Evolutionary conservation across 768 basidiomycete species (phyloP).

Genomic region (Leucosporidium creatinivorum): DNA sequence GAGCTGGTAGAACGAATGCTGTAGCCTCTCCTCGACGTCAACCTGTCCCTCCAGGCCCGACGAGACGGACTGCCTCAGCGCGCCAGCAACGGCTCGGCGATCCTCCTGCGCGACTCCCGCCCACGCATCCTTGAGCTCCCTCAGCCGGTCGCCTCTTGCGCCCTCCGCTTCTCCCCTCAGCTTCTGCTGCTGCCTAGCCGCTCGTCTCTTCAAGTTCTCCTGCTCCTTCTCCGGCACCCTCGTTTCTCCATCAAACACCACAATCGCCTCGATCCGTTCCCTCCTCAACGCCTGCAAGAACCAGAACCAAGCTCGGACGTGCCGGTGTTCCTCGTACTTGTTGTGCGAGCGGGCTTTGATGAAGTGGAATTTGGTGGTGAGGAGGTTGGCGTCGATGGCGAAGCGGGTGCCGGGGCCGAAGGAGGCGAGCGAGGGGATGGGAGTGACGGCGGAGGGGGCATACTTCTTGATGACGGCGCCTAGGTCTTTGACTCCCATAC

Average conservation of each 20-base stretch:
- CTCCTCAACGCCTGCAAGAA: constrained; percentile 12
- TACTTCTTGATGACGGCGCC: neutral
- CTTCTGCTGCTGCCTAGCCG: constrained; percentile 7
- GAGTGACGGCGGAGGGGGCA: constrained; percentile 2
- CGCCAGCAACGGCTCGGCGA: neutral
- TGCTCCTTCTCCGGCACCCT: constrained; percentile 14
- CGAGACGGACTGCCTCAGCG: neutral
- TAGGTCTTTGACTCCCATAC: constrained; percentile 28
- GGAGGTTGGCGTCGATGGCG: constrained; percentile 30
- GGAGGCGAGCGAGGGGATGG: neutral
- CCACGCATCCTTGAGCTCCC: neutral
- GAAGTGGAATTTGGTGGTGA: constrained; percentile 25
- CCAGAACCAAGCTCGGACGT: constrained; percentile 18
- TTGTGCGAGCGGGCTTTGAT: neutral
- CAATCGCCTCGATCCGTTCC: constrained; percentile 12
- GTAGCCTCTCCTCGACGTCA: neutral
- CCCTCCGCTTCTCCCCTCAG: constrained; percentile 7
- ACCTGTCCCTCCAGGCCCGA: no score
- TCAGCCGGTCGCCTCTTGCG: neutral
- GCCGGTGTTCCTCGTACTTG: neutral
- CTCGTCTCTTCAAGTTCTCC: constrained; percentile 9
- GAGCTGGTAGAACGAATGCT: neutral
- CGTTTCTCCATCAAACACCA: constrained; percentile 30
- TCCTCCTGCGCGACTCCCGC: neutral
- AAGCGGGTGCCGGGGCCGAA: constrained; percentile 10